phyloP scores from a whole-genome alignment of 2,329 filamentous ascomycete species.

The Cadophora luteo-olivacea region DNA sequence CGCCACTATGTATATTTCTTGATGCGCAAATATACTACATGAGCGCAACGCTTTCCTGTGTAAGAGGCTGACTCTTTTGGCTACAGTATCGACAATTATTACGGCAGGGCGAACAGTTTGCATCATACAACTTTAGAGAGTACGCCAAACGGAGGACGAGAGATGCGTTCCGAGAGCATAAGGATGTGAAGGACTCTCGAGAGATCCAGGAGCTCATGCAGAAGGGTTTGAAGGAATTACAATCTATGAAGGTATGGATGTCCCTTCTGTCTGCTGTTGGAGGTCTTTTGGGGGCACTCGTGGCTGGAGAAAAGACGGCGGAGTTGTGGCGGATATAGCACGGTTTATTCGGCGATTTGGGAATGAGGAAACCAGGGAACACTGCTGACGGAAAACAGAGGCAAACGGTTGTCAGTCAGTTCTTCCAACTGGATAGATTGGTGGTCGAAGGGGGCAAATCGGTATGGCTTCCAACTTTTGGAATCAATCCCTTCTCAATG shows the following conservation, averaged over 20 bases:
- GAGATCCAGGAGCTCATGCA: conserved; percentile 88
- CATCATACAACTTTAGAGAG: conserved; percentile 96
- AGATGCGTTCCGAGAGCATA: conserved; percentile 88
- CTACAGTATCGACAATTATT: conserved; percentile 90
- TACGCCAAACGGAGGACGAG: conserved; percentile 90
- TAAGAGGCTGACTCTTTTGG: conserved; percentile 20
- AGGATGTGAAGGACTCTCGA: conserved; percentile 73
- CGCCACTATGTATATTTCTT: conserved; percentile 15
- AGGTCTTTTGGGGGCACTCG: background rate
- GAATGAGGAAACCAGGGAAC: conserved; percentile 12
- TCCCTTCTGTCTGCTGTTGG: conserved; percentile 5
- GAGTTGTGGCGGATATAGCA: conserved; percentile 13
- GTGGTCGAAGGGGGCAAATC: conserved; percentile 90
- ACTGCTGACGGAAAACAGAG: conserved; percentile 61
- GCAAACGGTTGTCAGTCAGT: conserved; percentile 93
- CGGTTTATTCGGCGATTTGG: conserved; percentile 23
- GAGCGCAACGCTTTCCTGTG: background rate
- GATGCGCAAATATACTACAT: background rate
- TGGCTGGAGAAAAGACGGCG: background rate
- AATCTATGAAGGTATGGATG: conserved; percentile 84
- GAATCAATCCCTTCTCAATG: conserved; percentile 10
- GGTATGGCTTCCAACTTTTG: conserved; percentile 55
- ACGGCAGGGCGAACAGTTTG: conserved; percentile 85
- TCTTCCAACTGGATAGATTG: conserved; percentile 89
- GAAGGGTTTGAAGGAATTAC: conserved; percentile 84